These are phyloP conservation scores for Cyclotella kingstonii DNA, from an alignment of 108 stramenopile species.

Conservation along the genomic window DNA sequence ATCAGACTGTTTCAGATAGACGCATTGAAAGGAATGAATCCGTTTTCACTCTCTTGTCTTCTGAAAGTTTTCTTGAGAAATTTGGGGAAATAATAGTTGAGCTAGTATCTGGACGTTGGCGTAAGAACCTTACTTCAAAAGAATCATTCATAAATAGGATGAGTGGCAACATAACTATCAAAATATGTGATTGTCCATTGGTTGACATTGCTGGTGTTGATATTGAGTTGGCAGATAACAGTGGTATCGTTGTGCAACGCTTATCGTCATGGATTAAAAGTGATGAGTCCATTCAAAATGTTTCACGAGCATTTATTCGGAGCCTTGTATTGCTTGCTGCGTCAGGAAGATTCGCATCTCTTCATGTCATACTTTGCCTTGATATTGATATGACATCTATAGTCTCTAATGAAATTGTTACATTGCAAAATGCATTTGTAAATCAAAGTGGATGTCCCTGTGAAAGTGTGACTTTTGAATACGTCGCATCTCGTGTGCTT, in stretches of 20 bases:
- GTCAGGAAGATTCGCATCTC: slow-evolving; percentile 43
- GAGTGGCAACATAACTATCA: slow-evolving; percentile 10
- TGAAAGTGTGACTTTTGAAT: slow-evolving; percentile 43
- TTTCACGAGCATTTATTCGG: slow-evolving; percentile 25
- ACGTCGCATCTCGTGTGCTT: slow-evolving; percentile 39
- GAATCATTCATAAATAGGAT: slow-evolving; percentile 3
- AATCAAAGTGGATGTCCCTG: slow-evolving; percentile 25
- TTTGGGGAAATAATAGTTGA: slow-evolving; percentile 51
- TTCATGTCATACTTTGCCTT: slow-evolving; percentile 54
- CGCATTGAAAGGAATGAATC: background rate
- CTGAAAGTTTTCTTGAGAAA: slow-evolving; percentile 63
- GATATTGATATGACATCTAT: slow-evolving; percentile 37
- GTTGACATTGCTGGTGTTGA: slow-evolving; percentile 58
- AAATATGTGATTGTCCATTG: slow-evolving; percentile 53
- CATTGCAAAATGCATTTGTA: slow-evolving; percentile 58
- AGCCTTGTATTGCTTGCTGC: slow-evolving; percentile 44
- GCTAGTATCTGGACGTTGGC: slow-evolving; percentile 51
- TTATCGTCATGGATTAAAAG: slow-evolving; percentile 36
- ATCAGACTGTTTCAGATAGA: background rate
- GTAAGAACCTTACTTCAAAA: slow-evolving; percentile 4
- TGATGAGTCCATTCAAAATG: slow-evolving; percentile 8
- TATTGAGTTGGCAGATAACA: slow-evolving; percentile 50
- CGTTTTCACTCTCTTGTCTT: slow-evolving; percentile 45
- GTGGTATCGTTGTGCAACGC: slow-evolving; percentile 48
- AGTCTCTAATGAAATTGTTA: slow-evolving; percentile 28